Base-by-base conservation (phyloP, 192 early-diverging fungal species). In the Geranomyces michiganensis region DNA sequence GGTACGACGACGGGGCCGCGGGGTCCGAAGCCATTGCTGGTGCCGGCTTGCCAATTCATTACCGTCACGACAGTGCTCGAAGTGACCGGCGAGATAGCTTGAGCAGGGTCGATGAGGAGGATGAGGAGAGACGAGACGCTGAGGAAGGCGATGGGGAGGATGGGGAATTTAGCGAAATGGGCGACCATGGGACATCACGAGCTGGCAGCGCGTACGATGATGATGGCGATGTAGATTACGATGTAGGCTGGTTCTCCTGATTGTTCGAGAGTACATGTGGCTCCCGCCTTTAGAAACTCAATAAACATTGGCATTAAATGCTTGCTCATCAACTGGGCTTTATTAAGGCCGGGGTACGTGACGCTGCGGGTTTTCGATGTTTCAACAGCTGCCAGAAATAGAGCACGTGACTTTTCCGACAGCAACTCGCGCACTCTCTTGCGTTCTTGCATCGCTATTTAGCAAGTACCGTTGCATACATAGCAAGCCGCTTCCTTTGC, bases 1-100 rank as follows among this genome's bases (percentile, higher is more conserved):
- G 56, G 56, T 70, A 70, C 55, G 68, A 70, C 26, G 68, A 70
- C 55, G 56, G 58, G 14, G 56, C n/a, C 6, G 17, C 58, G 7
- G 58, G 58, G 7, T 19, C 58, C 7, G 24, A 17, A 17, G 26
- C 58, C 58, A 60, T 32, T 33, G 58, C 30, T 32, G 58, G 58
- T 2, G 58, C 29, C 58, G 58, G 58, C 22, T 29, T 60, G 58
- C 58, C 58, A 7, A 60, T 60, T 19, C 58, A 60, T 29, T 60
- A 60, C 31, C 36, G 36, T 41, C 58, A 60, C 19, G 58, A 60
- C 17, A 41, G 36, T 41, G 58, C 21, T 3, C 24, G 58, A 7
- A 31, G 21, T 8, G 58, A 60, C 19, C 24, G 31, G 17, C 58
- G 58, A 19, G 58, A 60, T 60, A 60, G 58, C 31, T 8, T 60